A percentile compares a stretch with the other conserved stretches of the same genome.
Conservation (phyloP, 805 yeast genomes). For the Myxozyma vanderwaltii region DNA sequence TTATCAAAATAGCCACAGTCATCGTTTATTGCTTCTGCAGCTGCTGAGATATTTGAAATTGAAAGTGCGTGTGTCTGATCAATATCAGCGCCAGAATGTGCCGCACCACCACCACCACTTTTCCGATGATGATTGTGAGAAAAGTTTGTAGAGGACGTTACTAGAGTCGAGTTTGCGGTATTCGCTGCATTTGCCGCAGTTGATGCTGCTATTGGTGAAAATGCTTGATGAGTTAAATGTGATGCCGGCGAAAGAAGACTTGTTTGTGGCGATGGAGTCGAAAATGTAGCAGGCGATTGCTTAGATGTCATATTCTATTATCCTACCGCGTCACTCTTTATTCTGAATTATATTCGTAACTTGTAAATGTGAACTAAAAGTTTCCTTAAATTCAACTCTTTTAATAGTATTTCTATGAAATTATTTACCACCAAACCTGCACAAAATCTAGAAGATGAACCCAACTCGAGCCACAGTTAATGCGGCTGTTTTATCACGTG, state of each 20-base stretch:
- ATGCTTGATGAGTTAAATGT: conserved; percentile 2
- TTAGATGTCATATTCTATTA: conserved; percentile 9
- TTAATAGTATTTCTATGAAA: no score
- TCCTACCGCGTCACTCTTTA: no score
- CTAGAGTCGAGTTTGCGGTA: not conserved
- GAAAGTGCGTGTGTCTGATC: not conserved
- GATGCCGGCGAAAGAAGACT: conserved; percentile 19
- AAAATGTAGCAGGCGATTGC: conserved; percentile 19
- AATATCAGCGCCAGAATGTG: no score
- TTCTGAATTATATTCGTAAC: no score
- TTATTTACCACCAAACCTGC: no score
- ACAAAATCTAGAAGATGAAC: no score
- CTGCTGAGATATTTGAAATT: not conserved
- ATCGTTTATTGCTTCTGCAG: not conserved
- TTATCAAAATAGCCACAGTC: conserved; percentile 25
- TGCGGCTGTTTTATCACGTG: not conserved
- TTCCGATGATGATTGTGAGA: not conserved
- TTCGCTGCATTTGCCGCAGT: conserved; percentile 7
- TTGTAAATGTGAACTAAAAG: no score
- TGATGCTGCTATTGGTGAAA: conserved; percentile 2
- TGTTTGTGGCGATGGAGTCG: conserved; percentile 22
- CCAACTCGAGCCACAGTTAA: not conserved
- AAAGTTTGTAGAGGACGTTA: not conserved
- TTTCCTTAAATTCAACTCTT: no score
- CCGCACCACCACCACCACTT: no score